Base-by-base conservation (phyloP, 257 asterid species). In the Petunia axillaris region DNA sequence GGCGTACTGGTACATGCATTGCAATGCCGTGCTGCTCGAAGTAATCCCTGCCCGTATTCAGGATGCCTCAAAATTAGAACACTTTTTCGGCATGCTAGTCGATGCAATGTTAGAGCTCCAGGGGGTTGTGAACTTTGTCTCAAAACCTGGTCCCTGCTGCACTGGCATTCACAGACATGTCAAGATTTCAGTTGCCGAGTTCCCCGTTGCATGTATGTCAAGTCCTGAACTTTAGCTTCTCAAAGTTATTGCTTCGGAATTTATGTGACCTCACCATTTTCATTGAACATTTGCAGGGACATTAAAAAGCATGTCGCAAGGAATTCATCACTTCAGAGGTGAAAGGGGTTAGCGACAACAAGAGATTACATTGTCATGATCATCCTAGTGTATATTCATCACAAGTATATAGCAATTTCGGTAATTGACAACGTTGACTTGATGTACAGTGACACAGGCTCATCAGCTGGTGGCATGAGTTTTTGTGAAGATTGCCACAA, bases 161-260 rank as follows among this genome's bases (percentile, higher is more conserved):
- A 7, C 39, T 13, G 71, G 66, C 97, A 91, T 84, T 59, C 92
- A 5, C 48, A 76, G 25, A 59, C 14, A 8, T 91, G 97, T 83
- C 64, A 46, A 50, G 86, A 84, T 78, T 50, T 81, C 16, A 67
- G 74, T 58, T 91, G 97, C 83, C 43, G 3, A 14, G 79, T 91
- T 43, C 94, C 97, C 11, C 89, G 90, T 5, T 91, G 97, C 93
- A 78, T 9, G 93, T 89, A 84, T 60, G 87, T 83, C 75, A 5
- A 16, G 14, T 37, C 63, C 65, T 70, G 35, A 74, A 64, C 35
- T 86, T 71, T 62, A 64, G 37, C 13, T 35, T 44, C 38, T 82
- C 71, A 54, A 59, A 14, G 40, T 78, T 62, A 54, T 67, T 80
- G 57, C 79, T 70, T 68, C 73, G 44, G 36, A 60, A 55, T 68